phyloP scores from a whole-genome alignment of 768 basidiomycete species.

The Pilatotrama ljubarskyi region DNA sequence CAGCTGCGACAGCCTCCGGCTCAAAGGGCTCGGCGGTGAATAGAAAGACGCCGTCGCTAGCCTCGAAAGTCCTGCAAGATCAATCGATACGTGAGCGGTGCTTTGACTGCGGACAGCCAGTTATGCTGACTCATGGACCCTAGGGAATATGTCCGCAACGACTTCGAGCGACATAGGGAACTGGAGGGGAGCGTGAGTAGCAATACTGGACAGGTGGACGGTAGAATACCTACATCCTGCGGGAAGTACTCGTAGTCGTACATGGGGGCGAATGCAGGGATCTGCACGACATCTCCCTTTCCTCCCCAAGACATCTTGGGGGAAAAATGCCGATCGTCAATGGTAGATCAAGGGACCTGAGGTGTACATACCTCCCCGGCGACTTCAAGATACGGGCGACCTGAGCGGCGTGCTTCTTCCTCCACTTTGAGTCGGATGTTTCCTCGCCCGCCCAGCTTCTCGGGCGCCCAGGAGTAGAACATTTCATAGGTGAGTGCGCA shows the following conservation, averaged over 20 bases:
- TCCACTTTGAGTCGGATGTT: constrained; percentile 11
- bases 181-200: not conserved
- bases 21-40: constrained; percentile 12
- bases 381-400: not conserved
- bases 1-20: not conserved
- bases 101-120: not conserved
- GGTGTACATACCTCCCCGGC: constrained; percentile 4
- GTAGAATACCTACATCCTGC: not conserved
- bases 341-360: too few relatives aligned
- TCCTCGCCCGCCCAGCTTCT: constrained; percentile 14
- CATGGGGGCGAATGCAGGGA: constrained; percentile 25
- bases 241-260: constrained; percentile 23
- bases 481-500: not conserved
- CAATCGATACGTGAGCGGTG: too few relatives aligned
- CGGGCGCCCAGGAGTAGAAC: constrained; percentile 12
- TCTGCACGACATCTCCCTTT: constrained; percentile 8
- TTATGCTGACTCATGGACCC: too few relatives aligned
- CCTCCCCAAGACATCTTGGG: not conserved
- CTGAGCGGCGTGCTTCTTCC: constrained; percentile 7
- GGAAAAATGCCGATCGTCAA: not conserved
- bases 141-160: too few relatives aligned
- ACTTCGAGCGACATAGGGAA: not conserved
- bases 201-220: not conserved
- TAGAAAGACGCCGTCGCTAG: constrained; percentile 10
- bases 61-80: not conserved